phyloP scores from a whole-genome alignment of 805 yeast genomes.

The Lipomyces sp. region DNA sequence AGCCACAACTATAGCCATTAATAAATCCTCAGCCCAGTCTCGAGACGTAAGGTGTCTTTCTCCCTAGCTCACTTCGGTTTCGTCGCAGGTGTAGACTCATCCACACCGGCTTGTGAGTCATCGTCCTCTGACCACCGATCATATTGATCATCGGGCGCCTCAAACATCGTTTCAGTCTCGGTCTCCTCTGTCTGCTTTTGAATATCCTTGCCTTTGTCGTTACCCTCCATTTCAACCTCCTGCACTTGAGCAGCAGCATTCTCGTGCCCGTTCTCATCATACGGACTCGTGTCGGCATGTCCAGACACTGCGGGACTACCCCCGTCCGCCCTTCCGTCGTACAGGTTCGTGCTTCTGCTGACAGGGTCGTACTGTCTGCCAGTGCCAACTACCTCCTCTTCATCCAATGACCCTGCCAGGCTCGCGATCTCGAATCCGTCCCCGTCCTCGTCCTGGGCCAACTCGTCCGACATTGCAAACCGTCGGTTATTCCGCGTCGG shows the following conservation, averaged over 20 bases:
- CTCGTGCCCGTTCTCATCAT: slow-evolving; percentile 18
- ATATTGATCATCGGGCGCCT: slow-evolving; percentile 35
- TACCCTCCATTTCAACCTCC: not conserved
- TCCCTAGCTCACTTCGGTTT: slow-evolving; percentile 20
- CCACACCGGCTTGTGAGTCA: slow-evolving; percentile 15
- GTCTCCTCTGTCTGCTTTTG: not conserved
- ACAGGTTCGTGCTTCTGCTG: slow-evolving; percentile 4
- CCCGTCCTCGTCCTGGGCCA: slow-evolving; percentile 75
- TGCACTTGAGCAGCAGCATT: not conserved
- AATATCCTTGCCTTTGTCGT: not conserved
- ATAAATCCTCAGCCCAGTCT: not conserved
- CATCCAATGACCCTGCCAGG: slow-evolving; percentile 36
- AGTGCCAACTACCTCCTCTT: slow-evolving; percentile 17
- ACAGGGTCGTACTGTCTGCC: slow-evolving; percentile 20
- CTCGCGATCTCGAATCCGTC: slow-evolving; percentile 66
- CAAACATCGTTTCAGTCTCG: slow-evolving; percentile 32
- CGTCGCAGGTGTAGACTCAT: not conserved
- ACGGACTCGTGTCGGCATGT: slow-evolving; percentile 14
- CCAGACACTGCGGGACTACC: slow-evolving; percentile 32
- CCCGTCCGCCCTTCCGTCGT: slow-evolving; percentile 14
- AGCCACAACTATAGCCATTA: not conserved
- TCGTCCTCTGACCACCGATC: slow-evolving; percentile 39
- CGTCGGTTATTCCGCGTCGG: slow-evolving; percentile 95
- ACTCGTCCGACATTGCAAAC: slow-evolving; percentile 91
- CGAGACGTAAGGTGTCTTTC: not conserved